These are phyloP conservation scores for Polygonum maritimum DNA, from an alignment of 148 eudicot species.

Conservation along the genomic window DNA sequence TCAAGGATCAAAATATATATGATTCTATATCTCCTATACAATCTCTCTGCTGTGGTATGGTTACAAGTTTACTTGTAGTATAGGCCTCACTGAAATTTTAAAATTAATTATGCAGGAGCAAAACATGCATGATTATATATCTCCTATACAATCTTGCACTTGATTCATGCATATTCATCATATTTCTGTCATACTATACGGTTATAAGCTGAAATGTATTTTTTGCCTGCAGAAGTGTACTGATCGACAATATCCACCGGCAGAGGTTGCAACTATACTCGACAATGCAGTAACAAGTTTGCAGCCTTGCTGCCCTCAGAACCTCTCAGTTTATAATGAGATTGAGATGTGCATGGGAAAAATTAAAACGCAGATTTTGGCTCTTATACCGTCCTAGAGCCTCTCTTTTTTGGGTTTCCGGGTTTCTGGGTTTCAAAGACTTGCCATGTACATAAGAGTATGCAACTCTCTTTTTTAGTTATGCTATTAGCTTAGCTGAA, in stretches of 20 bases:
- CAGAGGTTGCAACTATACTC: constrained; percentile 67
- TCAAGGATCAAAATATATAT: neutral
- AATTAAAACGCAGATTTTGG: constrained; percentile 71
- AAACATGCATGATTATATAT: neutral
- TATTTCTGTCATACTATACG: neutral
- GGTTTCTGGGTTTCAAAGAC: neutral
- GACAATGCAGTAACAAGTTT: constrained; percentile 70
- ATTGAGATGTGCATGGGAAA: constrained; percentile 82
- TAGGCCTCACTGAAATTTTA: too few relatives aligned
- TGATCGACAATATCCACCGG: constrained; percentile 73
- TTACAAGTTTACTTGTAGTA: too few relatives aligned
- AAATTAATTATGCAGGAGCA: neutral
- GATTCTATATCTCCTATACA: too few relatives aligned
- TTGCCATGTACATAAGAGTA: constrained; percentile 7
- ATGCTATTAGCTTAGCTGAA: neutral
- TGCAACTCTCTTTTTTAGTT: neutral
- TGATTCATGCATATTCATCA: neutral
- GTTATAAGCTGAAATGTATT: neutral
- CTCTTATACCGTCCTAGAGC: constrained; percentile 56
- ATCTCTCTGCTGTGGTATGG: too few relatives aligned
- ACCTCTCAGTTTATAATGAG: constrained; percentile 59
- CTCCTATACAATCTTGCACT: neutral
- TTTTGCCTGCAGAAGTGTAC: constrained; percentile 64
- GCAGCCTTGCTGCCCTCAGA: constrained; percentile 67
- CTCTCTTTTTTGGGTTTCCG: neutral